phyloP scores from a whole-genome alignment of 495 filamentous ascomycete species.

The Ascobolus immersus region DNA sequence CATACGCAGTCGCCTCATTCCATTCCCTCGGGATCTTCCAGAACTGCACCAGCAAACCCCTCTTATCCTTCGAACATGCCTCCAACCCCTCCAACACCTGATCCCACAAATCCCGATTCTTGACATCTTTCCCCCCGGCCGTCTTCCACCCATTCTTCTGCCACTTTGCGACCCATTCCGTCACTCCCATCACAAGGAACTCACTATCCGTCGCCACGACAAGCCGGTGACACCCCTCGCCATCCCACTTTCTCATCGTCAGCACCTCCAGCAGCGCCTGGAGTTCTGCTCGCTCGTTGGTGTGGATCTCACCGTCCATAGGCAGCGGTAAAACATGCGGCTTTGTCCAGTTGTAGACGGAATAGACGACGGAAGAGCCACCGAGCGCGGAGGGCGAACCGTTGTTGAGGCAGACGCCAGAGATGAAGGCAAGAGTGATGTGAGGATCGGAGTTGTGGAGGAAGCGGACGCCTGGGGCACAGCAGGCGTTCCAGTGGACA shows the following conservation, averaged over 20 bases:
- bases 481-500: neutral
- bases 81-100: conserved; percentile 18
- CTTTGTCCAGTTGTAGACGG: conserved; percentile 1
- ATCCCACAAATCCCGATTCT: conserved; percentile 23
- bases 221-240: conserved; percentile 19
- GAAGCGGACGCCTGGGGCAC: neutral
- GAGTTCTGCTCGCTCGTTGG: conserved; percentile 24
- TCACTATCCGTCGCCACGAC: conserved; percentile 25
- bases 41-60: conserved; percentile 17
- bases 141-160: conserved; percentile 19
- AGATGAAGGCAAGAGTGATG: conserved; percentile 20
- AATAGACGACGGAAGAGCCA: conserved; percentile 18
- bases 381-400: conserved; percentile 15
- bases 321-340: neutral
- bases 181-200: conserved; percentile 20
- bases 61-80: conserved; percentile 7
- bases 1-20: conserved; percentile 21
- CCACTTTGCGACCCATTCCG: conserved; percentile 21
- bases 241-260: conserved; percentile 16
- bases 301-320: conserved; percentile 11
- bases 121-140: conserved; percentile 8
- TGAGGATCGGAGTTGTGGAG: neutral
- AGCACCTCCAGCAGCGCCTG: conserved; percentile 21
- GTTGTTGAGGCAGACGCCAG: conserved; percentile 20
- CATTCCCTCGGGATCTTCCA: conserved; percentile 21